Evolutionary conservation across 805 yeast species (phyloP), one percentile per base, ranked within the genome.

Genomic region (Schwanniomyces pseudopolymorphus): DNA sequence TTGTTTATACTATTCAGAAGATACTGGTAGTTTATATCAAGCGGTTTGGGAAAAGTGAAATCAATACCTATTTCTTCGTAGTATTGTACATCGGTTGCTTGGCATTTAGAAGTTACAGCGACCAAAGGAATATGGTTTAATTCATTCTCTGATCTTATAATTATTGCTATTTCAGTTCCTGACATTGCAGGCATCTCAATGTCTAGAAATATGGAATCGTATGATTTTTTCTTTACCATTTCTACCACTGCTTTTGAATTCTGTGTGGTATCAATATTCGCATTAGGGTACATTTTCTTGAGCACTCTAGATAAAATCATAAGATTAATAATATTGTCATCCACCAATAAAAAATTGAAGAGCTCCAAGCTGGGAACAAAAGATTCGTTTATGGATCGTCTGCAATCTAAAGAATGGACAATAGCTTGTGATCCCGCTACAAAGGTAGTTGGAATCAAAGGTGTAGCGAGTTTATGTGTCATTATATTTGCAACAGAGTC

Each of bases 121-220:
- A 70, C 62, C n/a, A 70, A 45, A 4, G 70, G 72, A 39, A 64
- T 49, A 3, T 53, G 35, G 39, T 61, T 56, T 41, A 48, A 53
- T 27, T 42, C 48, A 33, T 48, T 46, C 4, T 37, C 44, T 31
- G 39, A 35, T 33, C 61, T 43, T 2, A 62, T 51, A 16, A 40
- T 42, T 21, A 45, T 48, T n/a, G 74, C 67, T 19, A 74, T 58
- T 17, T 72, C 72, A 5, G 69, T 56, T 10, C 78, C 78, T 16
- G 67, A 56, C 16, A 73, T 58, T 10, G 52, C 55, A 4, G 78
- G 78, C 78, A 74, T 74, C 48, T 74, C 78, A 26, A 74, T 74
- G 51, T 74, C 78, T 35, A 73, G 57, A 43, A 73, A 74, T 6
- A 70, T 58, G 26, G 66, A 53, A 46, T 71, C 70, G 42, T 56